phyloP scores from a whole-genome alignment of 345 rosid genomes.

The Schrenkiella parvula region DNA sequence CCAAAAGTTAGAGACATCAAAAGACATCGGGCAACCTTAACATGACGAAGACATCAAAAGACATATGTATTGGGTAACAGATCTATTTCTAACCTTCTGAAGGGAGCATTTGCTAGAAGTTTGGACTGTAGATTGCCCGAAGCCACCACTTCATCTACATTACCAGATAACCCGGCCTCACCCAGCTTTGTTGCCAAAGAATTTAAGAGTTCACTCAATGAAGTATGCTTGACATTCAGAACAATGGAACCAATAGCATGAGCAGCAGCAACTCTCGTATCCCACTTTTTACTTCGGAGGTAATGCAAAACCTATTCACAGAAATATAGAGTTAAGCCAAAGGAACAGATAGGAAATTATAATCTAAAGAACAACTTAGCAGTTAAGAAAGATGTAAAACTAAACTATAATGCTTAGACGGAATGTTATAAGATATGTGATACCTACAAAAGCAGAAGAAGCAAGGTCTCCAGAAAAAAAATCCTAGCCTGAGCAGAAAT shows the following conservation, averaged over 20 bases:
- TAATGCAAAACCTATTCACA: conserved; percentile 68
- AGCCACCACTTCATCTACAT: conserved; percentile 64
- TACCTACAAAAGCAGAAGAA: neutral
- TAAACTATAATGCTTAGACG: neutral
- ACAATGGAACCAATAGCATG: conserved; percentile 97
- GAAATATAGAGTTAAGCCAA: conserved; percentile 8
- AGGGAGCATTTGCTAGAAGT: conserved; percentile 56
- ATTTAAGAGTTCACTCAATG: conserved; percentile 65
- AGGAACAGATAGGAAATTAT: neutral
- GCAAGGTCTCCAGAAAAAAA: conserved; percentile 6
- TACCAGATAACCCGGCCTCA: conserved; percentile 58
- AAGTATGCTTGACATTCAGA: conserved; percentile 81
- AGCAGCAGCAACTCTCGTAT: conserved; percentile 99
- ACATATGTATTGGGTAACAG: neutral
- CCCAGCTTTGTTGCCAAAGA: conserved; percentile 59
- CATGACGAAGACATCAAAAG: conserved; percentile 1
- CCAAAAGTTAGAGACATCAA: conserved; percentile 30
- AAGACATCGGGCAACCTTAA: neutral
- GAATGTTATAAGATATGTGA: neutral
- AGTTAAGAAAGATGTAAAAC: conserved; percentile 14
- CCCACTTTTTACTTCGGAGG: conserved; percentile 96
- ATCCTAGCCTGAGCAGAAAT: conserved; percentile 7
- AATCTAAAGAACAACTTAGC: neutral
- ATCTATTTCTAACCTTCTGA: conserved; percentile 63
- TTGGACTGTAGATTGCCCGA: conserved; percentile 61